These are phyloP conservation scores for Dothistroma septosporum DNA, from an alignment of 2,329 filamentous ascomycete genomes.

Conservation along the genomic window DNA sequence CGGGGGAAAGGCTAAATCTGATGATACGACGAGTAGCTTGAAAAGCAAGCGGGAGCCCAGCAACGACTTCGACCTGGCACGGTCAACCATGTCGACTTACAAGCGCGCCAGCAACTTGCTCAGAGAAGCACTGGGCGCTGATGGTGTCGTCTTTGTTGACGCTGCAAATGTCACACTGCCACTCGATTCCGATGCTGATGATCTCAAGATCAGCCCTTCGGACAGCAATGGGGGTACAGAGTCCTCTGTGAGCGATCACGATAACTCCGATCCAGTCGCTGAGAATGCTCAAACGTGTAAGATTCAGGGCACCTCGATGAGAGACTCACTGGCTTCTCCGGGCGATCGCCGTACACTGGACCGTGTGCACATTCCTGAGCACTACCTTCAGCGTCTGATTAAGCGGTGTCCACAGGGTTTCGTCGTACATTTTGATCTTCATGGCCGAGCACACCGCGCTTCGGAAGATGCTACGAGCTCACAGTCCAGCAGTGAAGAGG, in stretches of 20 bases:
- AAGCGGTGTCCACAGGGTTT: slow-evolving; percentile 5
- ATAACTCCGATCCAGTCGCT: not conserved
- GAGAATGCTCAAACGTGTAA: not conserved
- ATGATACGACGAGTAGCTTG: not conserved
- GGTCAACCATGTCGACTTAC: slow-evolving; percentile 33
- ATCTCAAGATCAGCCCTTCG: not conserved
- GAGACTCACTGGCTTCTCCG: not conserved
- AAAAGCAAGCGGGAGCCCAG: not conserved
- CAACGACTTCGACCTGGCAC: not conserved
- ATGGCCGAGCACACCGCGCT: slow-evolving; percentile 12
- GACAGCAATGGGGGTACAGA: not conserved
- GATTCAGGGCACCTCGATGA: not conserved
- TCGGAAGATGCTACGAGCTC: slow-evolving; percentile 6
- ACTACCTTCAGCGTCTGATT: slow-evolving; percentile 3
- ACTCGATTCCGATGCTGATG: not conserved
- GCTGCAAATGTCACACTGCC: slow-evolving; percentile 4
- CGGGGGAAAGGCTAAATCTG: not conserved
- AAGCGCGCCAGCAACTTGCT: slow-evolving; percentile 29
- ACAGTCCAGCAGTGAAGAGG: not conserved
- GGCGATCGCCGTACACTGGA: not conserved
- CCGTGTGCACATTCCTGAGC: not conserved
- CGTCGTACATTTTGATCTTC: slow-evolving; percentile 3
- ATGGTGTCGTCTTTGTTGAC: slow-evolving; percentile 46
- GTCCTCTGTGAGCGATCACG: not conserved
- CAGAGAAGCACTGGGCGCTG: slow-evolving; percentile 44